Evolutionary conservation across 306 rosid genomes (phyloP).

Genomic region (Vigna nakashimae): DNA sequence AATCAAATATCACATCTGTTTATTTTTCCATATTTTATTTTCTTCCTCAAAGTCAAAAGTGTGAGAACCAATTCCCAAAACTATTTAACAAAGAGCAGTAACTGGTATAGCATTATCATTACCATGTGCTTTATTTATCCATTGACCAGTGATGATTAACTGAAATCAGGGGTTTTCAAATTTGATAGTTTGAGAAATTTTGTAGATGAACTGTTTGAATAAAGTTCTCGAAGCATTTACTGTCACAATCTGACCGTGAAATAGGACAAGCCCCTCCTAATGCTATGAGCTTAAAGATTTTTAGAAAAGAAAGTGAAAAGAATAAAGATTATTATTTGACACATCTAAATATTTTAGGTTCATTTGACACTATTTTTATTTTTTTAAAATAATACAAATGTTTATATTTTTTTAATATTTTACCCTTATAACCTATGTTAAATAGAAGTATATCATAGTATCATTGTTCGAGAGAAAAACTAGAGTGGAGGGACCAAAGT

Average conservation of each 20-base stretch:
- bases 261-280: not conserved
- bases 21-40: not conserved
- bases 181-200: not conserved
- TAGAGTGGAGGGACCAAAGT: conserved; percentile 8
- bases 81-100: not conserved
- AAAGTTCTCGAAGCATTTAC: not conserved
- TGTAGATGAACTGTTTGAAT: not conserved
- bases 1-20: not conserved
- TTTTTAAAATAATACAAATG: too few species aligned
- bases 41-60: not conserved
- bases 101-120: not conserved
- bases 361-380: too few species aligned
- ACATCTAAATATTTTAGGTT: too few species aligned
- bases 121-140: not conserved
- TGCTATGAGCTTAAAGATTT: not conserved
- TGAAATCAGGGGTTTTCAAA: too few species aligned
- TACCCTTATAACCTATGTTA: too few species aligned
- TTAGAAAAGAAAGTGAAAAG: too few species aligned
- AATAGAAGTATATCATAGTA: too few species aligned
- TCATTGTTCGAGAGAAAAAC: not conserved
- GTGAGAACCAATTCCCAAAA: not conserved
- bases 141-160: not conserved
- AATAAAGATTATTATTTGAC: too few species aligned
- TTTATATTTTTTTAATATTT: too few species aligned
- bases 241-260: not conserved